phyloP scores from a whole-genome alignment of 106 monocot genomes.

The Dactylorhiza incarnata region DNA sequence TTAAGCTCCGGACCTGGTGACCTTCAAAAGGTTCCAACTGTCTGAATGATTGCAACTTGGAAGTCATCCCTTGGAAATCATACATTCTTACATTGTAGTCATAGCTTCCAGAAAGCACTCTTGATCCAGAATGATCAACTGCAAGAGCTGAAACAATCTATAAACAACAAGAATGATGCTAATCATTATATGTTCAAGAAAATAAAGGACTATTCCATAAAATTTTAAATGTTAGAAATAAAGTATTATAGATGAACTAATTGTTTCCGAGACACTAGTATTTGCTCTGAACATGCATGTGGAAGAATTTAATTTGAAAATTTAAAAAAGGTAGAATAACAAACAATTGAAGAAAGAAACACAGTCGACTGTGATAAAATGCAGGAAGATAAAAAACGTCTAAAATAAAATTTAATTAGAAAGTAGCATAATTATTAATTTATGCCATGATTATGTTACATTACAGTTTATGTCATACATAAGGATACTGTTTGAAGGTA shows the following conservation, averaged over 20 bases:
- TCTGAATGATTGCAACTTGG: conserved; percentile 91
- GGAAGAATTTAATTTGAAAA: neutral
- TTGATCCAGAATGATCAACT: conserved; percentile 94
- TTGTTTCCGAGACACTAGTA: neutral
- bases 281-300: neutral
- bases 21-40: conserved; percentile 94
- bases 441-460: too few species aligned
- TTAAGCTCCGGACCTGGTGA: conserved; percentile 90
- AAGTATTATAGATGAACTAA: neutral
- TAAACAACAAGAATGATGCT: conserved; percentile 3
- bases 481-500: too few species aligned
- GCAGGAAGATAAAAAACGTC: too few species aligned
- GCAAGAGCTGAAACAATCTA: conserved; percentile 93
- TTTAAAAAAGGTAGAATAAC: neutral
- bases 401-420: too few species aligned
- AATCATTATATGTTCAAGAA: neutral
- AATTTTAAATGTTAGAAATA: neutral
- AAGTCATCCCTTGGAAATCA: conserved; percentile 98
- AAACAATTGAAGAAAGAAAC: neutral
- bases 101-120: conserved; percentile 93
- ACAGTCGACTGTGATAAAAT: too few species aligned
- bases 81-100: conserved; percentile 98
- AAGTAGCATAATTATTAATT: too few species aligned
- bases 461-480: too few species aligned
- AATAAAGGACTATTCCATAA: neutral